Base-by-base conservation (phyloP, 1,284 basidiomycete genomes). In the Ganoderma lucidum region DNA sequence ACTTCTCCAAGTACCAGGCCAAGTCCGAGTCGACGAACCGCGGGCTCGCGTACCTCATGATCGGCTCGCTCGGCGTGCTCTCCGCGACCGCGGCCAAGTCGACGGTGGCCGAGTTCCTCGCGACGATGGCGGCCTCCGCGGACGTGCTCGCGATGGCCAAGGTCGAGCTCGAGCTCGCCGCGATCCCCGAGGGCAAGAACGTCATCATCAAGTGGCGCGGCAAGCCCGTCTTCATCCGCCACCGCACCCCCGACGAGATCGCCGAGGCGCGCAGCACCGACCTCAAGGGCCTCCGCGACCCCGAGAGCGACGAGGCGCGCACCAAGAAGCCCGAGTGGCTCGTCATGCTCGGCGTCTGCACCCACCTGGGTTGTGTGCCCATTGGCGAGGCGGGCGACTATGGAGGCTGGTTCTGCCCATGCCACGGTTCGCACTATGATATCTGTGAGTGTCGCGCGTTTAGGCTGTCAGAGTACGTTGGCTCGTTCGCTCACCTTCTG, bases 141-240 rank as follows among this genome's bases (percentile, higher is more conserved):
- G 98, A 99, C 81, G 97, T 99, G 62, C 90, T 99, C 76, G 98
- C 98, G 64, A 88, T 99, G 74, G 98, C 98, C 75, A 99, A 99
- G 87, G 95, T 99, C 72, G 98, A 99, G 84, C 91, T 99, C 72
- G 96, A 97, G 69, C 91, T 99, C 77, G 85, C 85, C 70, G 86
- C 85, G 73, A 99, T 99, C 78, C 97, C 98, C 45, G 96, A 98
- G 88, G 98, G 98, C 83, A 97, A 97, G 90, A 96, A 96, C 81
- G 94, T 95, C 76, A 93, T 98, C 82, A 95, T 98, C 86, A 98
- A 98, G 86, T 99, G 98, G 98, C 95, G 97, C 81, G 98, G 97
- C 81, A 99, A 99, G 89, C 98, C 98, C 75, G 97, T 99, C 70
- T 99, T 99, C 86, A 96, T 99, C 81, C 92, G 98, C 76, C 97